Evolutionary conservation across 2,329 filamentous ascomycete species (phyloP).

Genomic region (Lizonia empirigonia): DNA sequence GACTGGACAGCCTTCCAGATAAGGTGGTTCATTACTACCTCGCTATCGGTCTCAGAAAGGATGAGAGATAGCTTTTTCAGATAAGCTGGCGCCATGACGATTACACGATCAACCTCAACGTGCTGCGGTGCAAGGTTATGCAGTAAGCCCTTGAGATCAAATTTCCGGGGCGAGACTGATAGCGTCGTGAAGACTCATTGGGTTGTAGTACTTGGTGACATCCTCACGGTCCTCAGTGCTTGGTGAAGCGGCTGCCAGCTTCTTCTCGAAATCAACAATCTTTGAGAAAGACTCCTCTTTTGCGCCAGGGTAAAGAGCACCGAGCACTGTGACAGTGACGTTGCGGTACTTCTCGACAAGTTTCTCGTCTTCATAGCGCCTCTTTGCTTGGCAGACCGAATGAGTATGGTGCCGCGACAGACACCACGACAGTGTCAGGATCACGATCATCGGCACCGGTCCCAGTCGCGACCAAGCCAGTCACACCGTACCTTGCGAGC

Average conservation of each 20-base stretch:
- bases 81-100: constrained; percentile 66
- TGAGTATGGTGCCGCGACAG: constrained; percentile 55
- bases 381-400: constrained; percentile 50
- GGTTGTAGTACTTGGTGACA: constrained; percentile 71
- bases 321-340: constrained; percentile 32
- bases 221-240: constrained; percentile 64
- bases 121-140: constrained; percentile 58
- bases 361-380: constrained; percentile 43
- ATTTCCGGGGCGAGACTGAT: constrained; percentile 62
- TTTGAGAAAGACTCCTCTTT: constrained; percentile 45
- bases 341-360: constrained; percentile 40
- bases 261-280: constrained; percentile 61
- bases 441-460: constrained; percentile 58
- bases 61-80: constrained; percentile 63
- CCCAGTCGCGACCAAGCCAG: constrained; percentile 33
- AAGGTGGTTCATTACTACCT: constrained; percentile 66
- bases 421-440: constrained; percentile 60
- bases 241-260: constrained; percentile 64
- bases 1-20: constrained; percentile 66
- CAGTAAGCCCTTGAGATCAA: constrained; percentile 59
- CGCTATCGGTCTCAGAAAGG: constrained; percentile 58
- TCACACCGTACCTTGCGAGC: constrained; percentile 55
- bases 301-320: constrained; percentile 29
- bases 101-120: constrained; percentile 59
- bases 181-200: constrained; percentile 62